Evolutionary conservation across 1,284 basidiomycete species (phyloP).

Genomic region (Sparassis latifolia): DNA sequence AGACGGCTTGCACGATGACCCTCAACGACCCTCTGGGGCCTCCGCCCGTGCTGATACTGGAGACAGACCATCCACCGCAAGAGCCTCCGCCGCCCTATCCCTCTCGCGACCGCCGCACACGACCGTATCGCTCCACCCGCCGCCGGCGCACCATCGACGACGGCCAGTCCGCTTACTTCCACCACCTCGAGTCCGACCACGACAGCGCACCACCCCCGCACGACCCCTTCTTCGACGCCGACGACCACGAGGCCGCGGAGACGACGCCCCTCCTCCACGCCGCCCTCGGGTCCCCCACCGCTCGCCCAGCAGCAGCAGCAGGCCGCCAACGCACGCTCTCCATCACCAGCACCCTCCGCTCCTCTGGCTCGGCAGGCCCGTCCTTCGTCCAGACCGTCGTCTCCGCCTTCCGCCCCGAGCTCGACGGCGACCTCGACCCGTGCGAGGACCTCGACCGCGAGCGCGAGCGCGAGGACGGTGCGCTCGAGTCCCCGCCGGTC

Average conservation of each 20-base stretch:
- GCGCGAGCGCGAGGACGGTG: constrained; percentile 8
- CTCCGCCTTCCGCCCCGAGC: constrained; percentile 49
- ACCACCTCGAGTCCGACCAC: constrained; percentile 25
- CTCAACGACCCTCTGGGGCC: too few relatives aligned
- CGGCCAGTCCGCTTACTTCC: constrained; percentile 26
- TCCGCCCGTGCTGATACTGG: too few relatives aligned
- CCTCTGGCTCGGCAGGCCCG: constrained; percentile 44
- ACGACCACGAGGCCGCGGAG: constrained; percentile 27
- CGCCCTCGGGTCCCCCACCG: constrained; percentile 14
- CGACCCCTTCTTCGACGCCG: constrained; percentile 9
- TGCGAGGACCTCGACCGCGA: constrained; percentile 15
- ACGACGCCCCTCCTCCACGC: constrained; percentile 35
- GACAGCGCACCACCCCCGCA: constrained; percentile 9
- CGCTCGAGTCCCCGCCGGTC: constrained; percentile 10
- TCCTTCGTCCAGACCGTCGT: constrained; percentile 61
- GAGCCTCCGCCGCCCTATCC: constrained; percentile 70
- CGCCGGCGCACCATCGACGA: constrained; percentile 18
- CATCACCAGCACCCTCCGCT: constrained; percentile 44
- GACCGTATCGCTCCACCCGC: constrained; percentile 26
- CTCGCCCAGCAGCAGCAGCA: constrained; percentile 11
- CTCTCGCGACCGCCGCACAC: constrained; percentile 40
- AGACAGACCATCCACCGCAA: too few relatives aligned
- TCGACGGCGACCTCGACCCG: constrained; percentile 32
- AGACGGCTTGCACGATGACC: too few relatives aligned
- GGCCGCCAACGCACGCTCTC: constrained; percentile 42